A percentile compares a stretch with the other conserved stretches of the same genome.
phyloP scores from a whole-genome alignment of 75 land plant genomes.

The Sequoia sempervirens region DNA sequence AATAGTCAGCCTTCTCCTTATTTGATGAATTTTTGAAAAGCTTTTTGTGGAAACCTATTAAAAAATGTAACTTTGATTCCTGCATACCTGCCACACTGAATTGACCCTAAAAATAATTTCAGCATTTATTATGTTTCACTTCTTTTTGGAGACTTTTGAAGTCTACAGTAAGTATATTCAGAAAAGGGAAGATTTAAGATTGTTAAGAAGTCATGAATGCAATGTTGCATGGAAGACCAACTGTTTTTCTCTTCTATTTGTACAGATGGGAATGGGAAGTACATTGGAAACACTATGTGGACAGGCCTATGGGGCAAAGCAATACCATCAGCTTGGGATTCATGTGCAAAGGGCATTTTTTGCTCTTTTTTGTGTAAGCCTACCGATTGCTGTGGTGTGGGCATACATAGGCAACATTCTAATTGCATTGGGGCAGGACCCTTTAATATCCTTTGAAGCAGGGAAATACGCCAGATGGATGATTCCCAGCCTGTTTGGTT shows the following conservation, averaged over 20 bases:
- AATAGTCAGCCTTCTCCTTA: no score
- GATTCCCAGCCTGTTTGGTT: slow-evolving; percentile 69
- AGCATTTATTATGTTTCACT: no score
- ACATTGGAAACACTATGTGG: slow-evolving; percentile 76
- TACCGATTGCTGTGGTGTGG: slow-evolving; percentile 71
- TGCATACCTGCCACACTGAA: no score
- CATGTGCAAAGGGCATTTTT: slow-evolving; percentile 65
- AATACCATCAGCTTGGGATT: slow-evolving; percentile 69
- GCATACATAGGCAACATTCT: slow-evolving; percentile 50
- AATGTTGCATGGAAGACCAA: neutral
- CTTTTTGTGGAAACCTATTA: no score
- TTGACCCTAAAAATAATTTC: no score
- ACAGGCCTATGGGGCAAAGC: slow-evolving; percentile 81
- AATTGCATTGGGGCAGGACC: slow-evolving; percentile 47
- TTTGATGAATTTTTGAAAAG: no score
- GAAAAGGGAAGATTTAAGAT: neutral
- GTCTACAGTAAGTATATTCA: no score
- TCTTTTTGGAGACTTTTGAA: no score
- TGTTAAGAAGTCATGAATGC: neutral
- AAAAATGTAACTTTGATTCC: no score
- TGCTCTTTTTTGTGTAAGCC: slow-evolving; percentile 38
- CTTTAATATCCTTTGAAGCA: slow-evolving; percentile 49
- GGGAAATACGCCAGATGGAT: slow-evolving; percentile 53
- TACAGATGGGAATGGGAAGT: slow-evolving; percentile 3
- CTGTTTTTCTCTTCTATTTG: neutral